A percentile compares a stretch with the other conserved stretches of the same genome.
Evolutionary conservation across 2,329 filamentous ascomycete genomes (phyloP).

Genomic region (Magnaporthiopsis poae): DNA sequence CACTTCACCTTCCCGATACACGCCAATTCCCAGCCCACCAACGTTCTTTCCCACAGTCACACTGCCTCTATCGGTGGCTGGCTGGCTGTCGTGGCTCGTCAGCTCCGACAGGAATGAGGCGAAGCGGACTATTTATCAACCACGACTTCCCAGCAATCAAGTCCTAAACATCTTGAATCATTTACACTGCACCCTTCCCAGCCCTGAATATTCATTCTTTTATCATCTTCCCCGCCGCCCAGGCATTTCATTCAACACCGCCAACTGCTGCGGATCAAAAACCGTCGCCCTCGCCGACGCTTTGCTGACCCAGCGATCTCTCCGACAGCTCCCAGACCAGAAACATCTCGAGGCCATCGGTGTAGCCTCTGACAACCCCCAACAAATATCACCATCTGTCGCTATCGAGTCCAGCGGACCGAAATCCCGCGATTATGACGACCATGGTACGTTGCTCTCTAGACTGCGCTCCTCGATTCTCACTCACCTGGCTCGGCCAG

Average conservation of each 20-base stretch:
- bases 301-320: background rate
- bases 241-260: background rate
- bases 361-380: background rate
- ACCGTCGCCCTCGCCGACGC: background rate
- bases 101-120: background rate
- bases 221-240: background rate
- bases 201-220: background rate
- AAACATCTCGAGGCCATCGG: background rate
- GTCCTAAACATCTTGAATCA: background rate
- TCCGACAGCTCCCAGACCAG: background rate
- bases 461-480: background rate
- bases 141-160: background rate
- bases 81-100: background rate
- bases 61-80: too few relatives aligned
- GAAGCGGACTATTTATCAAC: background rate
- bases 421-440: slow-evolving; percentile 32
- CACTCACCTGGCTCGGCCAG: background rate
- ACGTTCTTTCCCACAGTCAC: background rate
- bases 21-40: background rate
- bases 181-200: background rate
- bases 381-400: background rate
- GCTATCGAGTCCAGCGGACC: background rate
- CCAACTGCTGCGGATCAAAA: background rate
- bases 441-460: slow-evolving; percentile 36
- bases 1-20: background rate